Evolutionary conservation across 371 early-diverging fungal species (phyloP).

Genomic region (Dichotomocladium elegans): DNA sequence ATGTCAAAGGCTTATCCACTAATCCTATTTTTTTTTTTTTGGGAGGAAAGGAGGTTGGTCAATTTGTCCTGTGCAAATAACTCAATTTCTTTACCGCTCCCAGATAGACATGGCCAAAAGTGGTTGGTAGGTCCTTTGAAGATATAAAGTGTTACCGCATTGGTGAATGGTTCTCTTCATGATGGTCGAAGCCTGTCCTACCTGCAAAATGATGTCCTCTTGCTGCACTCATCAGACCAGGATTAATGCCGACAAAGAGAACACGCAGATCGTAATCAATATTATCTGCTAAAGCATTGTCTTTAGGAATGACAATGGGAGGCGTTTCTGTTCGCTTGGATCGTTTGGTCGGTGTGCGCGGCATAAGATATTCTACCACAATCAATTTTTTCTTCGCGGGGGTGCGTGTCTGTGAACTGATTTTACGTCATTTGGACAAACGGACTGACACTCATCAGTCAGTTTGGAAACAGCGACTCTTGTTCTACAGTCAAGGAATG

Average conservation of each 20-base stretch:
- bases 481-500: no score
- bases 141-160: background rate
- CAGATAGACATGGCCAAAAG: conserved; percentile 74
- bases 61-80: background rate
- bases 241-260: conserved; percentile 78
- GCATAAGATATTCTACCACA: no score
- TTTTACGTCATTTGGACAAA: no score
- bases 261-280: conserved; percentile 65
- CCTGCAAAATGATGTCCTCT: conserved; percentile 67
- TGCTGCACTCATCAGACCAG: conserved; percentile 58
- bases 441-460: no score
- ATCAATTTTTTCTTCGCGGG: no score
- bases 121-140: conserved; percentile 57
- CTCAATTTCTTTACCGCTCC: conserved; percentile 37
- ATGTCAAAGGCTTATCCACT: conserved; percentile 31
- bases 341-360: no score
- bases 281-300: conserved; percentile 48
- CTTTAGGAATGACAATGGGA: background rate
- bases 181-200: no score
- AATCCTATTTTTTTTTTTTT: conserved; percentile 19
- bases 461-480: no score
- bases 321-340: no score
- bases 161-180: no score
- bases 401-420: no score
- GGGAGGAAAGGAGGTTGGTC: no score